phyloP scores from a whole-genome alignment of 805 yeast genomes.

The Metschnikowia corniflorae region DNA sequence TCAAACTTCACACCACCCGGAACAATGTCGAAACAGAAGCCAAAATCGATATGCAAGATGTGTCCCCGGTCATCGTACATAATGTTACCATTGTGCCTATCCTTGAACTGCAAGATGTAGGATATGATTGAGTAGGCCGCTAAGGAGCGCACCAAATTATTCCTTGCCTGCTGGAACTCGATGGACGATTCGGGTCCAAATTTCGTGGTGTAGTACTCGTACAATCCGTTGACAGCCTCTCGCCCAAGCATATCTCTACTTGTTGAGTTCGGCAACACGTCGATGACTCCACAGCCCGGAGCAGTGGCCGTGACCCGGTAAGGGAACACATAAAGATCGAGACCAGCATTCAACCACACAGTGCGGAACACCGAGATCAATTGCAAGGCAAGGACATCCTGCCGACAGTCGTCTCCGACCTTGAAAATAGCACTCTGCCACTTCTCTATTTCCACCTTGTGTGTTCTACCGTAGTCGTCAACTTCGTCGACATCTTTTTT shows the following conservation, averaged over 20 bases:
- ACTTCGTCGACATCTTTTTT: conserved; percentile 50
- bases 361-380: conserved; percentile 86
- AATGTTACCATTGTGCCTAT: conserved; percentile 96
- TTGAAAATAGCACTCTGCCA: conserved; percentile 97
- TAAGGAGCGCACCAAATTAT: conserved; percentile 86
- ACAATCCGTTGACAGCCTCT: conserved; percentile 96
- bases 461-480: conserved; percentile 36
- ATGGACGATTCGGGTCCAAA: conserved; percentile 92
- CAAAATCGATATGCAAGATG: conserved; percentile 93
- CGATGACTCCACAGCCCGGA: conserved; percentile 99
- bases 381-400: conserved; percentile 92
- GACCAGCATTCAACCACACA: conserved; percentile 83
- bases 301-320: conserved; percentile 97
- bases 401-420: conserved; percentile 99
- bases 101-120: conserved; percentile 88
- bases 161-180: conserved; percentile 87
- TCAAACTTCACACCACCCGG: conserved; percentile 99
- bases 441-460: conserved; percentile 48
- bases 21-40: conserved; percentile 96
- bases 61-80: conserved; percentile 96
- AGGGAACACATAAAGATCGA: conserved; percentile 90
- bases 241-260: conserved; percentile 98
- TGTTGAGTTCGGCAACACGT: conserved; percentile 90
- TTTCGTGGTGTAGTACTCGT: conserved; percentile 86
- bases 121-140: conserved; percentile 95